phyloP scores from a whole-genome alignment of 495 filamentous ascomycete genomes.

The Podospora tetraspora region DNA sequence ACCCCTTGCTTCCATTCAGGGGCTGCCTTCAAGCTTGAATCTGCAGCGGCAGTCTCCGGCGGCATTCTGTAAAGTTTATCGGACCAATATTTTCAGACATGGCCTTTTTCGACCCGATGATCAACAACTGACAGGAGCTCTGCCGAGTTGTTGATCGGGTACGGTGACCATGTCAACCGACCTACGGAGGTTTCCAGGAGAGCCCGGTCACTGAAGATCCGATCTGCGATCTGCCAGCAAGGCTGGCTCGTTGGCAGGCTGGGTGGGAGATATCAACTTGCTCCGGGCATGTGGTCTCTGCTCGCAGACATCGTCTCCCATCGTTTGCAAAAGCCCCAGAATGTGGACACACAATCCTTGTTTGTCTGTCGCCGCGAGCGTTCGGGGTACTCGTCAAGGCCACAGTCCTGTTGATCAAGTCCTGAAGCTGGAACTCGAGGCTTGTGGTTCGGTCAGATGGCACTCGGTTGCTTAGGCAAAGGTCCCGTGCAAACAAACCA shows the following conservation, averaged over 20 bases:
- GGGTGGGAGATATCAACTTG: not conserved
- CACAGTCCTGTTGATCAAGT: no score
- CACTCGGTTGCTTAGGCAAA: no score
- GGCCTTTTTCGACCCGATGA: not conserved
- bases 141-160: not conserved
- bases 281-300: not conserved
- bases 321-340: not conserved
- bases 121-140: not conserved
- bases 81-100: not conserved
- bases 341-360: not conserved
- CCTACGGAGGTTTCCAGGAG: not conserved
- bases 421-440: no score
- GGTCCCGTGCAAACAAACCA: no score
- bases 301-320: not conserved
- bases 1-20: not conserved
- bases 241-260: not conserved
- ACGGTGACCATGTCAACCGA: not conserved
- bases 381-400: no score
- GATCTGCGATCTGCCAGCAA: not conserved
- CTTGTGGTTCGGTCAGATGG: no score
- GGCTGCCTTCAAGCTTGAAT: not conserved
- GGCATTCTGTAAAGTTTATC: not conserved
- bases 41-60: not conserved
- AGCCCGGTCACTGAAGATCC: not conserved
- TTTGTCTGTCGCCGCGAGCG: no score